phyloP scores from a whole-genome alignment of 352 stramenopile genomes.

The Globisporangium abappressorium region DNA sequence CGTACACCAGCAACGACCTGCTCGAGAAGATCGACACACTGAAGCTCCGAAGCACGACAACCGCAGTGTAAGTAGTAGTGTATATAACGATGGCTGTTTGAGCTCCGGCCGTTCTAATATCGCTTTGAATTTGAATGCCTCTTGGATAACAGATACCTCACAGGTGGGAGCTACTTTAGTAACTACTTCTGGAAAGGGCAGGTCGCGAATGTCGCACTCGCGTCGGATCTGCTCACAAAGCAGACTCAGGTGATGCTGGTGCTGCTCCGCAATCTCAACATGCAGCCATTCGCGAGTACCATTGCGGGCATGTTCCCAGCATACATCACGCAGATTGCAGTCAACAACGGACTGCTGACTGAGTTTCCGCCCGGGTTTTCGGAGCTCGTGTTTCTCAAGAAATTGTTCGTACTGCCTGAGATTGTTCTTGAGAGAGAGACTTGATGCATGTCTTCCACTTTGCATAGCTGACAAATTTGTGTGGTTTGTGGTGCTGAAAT shows the following conservation, averaged over 20 bases:
- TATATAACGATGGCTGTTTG: not conserved
- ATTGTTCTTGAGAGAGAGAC: not conserved
- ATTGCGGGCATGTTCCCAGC: not conserved
- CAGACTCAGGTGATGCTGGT: not conserved
- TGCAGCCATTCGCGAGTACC: not conserved
- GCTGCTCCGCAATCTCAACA: not conserved
- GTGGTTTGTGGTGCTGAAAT: not conserved
- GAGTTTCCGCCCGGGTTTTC: not conserved
- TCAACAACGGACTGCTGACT: not conserved
- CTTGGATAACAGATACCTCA: not conserved
- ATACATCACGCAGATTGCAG: not conserved
- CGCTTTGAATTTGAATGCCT: not conserved
- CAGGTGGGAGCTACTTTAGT: not conserved
- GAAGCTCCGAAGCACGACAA: not conserved
- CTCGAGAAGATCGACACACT: conserved; percentile 4
- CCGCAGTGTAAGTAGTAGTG: not conserved
- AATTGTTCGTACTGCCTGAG: not conserved
- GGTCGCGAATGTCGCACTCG: conserved; percentile 8
- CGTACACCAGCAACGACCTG: conserved; percentile 1
- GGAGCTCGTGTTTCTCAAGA: not conserved
- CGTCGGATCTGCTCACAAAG: not conserved
- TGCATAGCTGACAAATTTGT: not conserved
- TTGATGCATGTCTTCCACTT: not conserved
- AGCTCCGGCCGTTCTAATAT: not conserved
- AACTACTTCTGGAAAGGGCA: not conserved